A percentile compares a stretch with the other conserved stretches of the same genome.
These are phyloP conservation scores for Auricularia cornea DNA, from an alignment of 768 basidiomycete species.

Conservation along the genomic window DNA sequence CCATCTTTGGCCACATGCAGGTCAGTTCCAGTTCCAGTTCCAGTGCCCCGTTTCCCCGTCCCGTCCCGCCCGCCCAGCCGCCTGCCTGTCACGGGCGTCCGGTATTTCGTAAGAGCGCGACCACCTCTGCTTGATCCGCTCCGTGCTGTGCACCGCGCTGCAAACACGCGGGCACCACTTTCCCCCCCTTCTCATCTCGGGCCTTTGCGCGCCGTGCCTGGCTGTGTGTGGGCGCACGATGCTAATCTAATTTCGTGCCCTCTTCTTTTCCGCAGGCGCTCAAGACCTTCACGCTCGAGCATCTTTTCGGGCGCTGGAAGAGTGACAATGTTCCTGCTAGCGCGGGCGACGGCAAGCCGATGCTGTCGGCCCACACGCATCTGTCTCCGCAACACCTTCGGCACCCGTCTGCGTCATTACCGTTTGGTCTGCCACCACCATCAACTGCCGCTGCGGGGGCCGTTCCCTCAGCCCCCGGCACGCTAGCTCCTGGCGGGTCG, in stretches of 20 bases:
- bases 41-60: no score
- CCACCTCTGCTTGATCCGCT: neutral
- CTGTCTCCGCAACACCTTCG: neutral
- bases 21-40: constrained; percentile 35
- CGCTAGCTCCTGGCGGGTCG: neutral
- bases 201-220: neutral
- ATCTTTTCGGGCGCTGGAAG: constrained; percentile 63
- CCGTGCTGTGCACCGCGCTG: neutral
- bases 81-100: constrained; percentile 3
- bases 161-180: neutral
- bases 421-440: neutral
- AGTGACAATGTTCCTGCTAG: neutral
- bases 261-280: constrained; percentile 46
- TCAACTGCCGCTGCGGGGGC: neutral
- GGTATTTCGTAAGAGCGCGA: neutral
- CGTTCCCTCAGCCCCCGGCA: neutral
- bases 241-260: constrained; percentile 7
- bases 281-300: constrained; percentile 77
- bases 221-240: neutral
- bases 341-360: constrained; percentile 8
- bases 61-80: no score
- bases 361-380: neutral
- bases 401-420: neutral
- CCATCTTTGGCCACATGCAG: constrained; percentile 84
- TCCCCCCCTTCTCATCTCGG: neutral